Base-by-base conservation (phyloP, 768 basidiomycete species). In the Suillus subluteus region DNA sequence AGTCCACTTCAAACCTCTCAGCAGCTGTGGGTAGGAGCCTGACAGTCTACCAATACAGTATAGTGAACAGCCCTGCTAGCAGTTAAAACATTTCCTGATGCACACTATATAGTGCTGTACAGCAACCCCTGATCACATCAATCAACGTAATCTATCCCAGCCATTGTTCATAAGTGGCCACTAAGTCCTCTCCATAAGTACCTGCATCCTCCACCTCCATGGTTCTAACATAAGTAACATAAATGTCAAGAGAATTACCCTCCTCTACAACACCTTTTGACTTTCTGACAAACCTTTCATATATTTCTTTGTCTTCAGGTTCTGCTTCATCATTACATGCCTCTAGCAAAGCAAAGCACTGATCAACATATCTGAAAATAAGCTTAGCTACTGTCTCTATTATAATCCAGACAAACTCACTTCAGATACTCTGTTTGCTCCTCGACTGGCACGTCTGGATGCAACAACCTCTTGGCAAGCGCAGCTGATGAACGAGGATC, bases 401-500 rank as follows among this genome's bases (percentile, higher is more conserved):
- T 48, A n/a, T 40, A 56, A 21, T 40, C 6, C 35, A 62, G 21
- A 54, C 37, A 56, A 56, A 75, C 84, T 40, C 62, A 90, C 89
- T 87, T 88, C 71, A 89, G 86, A 76, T 94, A 95, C 74, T 94
- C 92, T 0, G 82, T 80, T 67, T 87, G 82, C 73, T 94, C 91
- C 38, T 83, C 80, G 38, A 84, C 84, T 0, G 88, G 83, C 6
- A 94, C 90, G 5, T 77, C 78, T 2, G 91, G 91, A 66, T 90
- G 75, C 5, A 94, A 80, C 16, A 89, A 80, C 13, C 84, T 80
- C 48, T 73, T 79, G 16, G 90, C 90, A 37, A 94, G 79, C 2
- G 73, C 79, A 67, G 87, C 88, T 2, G 91, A 88, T 3, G 89
- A 86, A 64, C 78, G 77, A 13, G 70, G 70, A 37, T 67, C 67